A percentile compares a stretch with the other conserved stretches of the same genome.
Conservation (phyloP, 2,329 filamentous ascomycete species). For the Epicoccum sorghinum region DNA sequence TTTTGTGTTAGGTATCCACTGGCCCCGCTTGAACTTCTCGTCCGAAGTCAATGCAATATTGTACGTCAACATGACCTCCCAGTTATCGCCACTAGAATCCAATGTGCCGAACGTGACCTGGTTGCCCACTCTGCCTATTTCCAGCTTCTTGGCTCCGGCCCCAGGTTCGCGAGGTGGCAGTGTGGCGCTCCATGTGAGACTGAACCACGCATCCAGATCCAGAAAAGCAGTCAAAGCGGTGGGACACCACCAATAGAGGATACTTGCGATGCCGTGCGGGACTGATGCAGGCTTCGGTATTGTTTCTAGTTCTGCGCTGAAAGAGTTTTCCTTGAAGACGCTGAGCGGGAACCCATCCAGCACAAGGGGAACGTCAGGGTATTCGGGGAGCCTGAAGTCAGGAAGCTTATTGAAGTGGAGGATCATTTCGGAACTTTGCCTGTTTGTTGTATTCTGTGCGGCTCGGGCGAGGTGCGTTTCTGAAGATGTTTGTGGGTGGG, state of each 20-base stretch:
- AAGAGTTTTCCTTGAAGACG: slow-evolving; percentile 10
- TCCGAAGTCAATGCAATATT: slow-evolving; percentile 13
- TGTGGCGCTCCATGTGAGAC: slow-evolving; percentile 26
- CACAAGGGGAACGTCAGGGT: not conserved
- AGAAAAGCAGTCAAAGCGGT: slow-evolving; percentile 25
- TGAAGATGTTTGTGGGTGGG: not conserved
- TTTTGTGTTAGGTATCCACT: slow-evolving; percentile 26
- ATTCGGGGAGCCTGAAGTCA: slow-evolving; percentile 1
- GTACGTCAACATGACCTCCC: slow-evolving; percentile 30
- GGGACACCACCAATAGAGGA: slow-evolving; percentile 29
- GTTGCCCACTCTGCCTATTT: slow-evolving; percentile 30
- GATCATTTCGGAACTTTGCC: not conserved
- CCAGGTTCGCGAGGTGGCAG: slow-evolving; percentile 3
- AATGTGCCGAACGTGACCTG: slow-evolving; percentile 33
- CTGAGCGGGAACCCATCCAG: slow-evolving; percentile 7
- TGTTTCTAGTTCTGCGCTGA: not conserved
- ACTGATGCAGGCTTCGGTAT: slow-evolving; percentile 3
- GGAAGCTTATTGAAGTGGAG: slow-evolving; percentile 1
- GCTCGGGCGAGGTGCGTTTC: too few species aligned
- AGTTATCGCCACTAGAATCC: slow-evolving; percentile 23
- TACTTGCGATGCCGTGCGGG: slow-evolving; percentile 21
- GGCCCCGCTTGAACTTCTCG: slow-evolving; percentile 7
- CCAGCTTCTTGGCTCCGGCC: slow-evolving; percentile 20
- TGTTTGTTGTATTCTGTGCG: too few species aligned
- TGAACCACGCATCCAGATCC: slow-evolving; percentile 35